Evolutionary conservation across 352 stramenopile genomes (phyloP).

Genomic region (Phytophthora cajani): DNA sequence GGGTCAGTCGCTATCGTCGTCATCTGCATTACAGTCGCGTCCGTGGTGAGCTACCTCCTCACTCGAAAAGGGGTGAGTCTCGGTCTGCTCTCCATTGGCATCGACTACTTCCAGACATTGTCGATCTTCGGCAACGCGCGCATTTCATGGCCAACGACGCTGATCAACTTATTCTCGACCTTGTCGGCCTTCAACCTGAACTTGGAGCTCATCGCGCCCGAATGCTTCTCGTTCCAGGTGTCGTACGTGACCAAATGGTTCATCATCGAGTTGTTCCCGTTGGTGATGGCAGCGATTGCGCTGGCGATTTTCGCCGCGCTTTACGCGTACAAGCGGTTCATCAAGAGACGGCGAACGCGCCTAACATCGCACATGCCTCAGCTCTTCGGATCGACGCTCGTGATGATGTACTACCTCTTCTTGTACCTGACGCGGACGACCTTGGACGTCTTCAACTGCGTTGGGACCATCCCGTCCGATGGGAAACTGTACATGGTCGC

Average conservation of each 20-base stretch:
- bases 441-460: constrained; percentile 83
- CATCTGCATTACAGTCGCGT: constrained; percentile 53
- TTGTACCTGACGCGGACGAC: constrained; percentile 79
- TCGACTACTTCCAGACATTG: constrained; percentile 90
- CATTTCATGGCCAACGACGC: constrained; percentile 66
- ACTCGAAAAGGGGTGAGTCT: constrained; percentile 72
- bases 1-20: constrained; percentile 56
- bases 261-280: constrained; percentile 63
- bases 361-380: constrained; percentile 72
- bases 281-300: constrained; percentile 50
- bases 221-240: constrained; percentile 80
- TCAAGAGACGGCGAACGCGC: constrained; percentile 56
- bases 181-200: constrained; percentile 88
- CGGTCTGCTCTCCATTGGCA: constrained; percentile 76
- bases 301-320: constrained; percentile 55
- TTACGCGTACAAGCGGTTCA: constrained; percentile 67
- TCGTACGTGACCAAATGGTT: constrained; percentile 81
- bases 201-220: constrained; percentile 79
- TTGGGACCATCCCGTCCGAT: constrained; percentile 64
- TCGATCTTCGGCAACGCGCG: constrained; percentile 80
- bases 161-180: constrained; percentile 72
- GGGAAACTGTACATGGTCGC: constrained; percentile 77
- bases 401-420: constrained; percentile 89
- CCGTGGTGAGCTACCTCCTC: constrained; percentile 63
- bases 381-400: constrained; percentile 71